A percentile compares a stretch with the other conserved stretches of the same genome.
These are phyloP conservation scores for Rutidosis leptorrhynchoides DNA, from an alignment of 129 eudicot genomes.

Conservation along the genomic window DNA sequence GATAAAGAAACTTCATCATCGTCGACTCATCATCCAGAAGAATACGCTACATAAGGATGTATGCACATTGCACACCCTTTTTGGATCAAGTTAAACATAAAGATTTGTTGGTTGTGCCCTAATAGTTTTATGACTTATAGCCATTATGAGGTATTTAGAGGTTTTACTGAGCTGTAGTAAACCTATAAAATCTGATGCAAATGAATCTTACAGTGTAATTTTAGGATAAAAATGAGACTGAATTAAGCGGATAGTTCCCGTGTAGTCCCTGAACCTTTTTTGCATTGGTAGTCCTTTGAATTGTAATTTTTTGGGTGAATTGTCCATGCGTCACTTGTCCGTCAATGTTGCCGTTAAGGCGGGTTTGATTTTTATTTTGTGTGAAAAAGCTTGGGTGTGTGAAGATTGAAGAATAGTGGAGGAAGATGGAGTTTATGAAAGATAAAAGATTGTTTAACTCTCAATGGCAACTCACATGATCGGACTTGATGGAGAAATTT, in stretches of 20 bases:
- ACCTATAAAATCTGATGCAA: constrained; percentile 3
- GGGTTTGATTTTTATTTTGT: no score
- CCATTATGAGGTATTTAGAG: constrained; percentile 12
- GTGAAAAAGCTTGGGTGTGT: no score
- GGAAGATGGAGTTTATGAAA: no score
- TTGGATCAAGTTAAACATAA: background rate
- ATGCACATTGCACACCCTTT: background rate
- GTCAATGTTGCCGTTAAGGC: no score
- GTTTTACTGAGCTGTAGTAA: constrained; percentile 8
- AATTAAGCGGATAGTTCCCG: no score
- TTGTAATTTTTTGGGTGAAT: background rate
- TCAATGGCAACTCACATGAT: no score
- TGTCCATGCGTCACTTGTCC: no score
- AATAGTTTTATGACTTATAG: constrained; percentile 7
- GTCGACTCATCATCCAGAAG: constrained; percentile 31
- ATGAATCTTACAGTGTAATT: background rate
- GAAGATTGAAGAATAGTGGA: no score
- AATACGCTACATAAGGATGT: constrained; percentile 33
- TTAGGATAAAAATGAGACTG: background rate
- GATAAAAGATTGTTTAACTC: no score
- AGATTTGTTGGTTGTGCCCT: background rate
- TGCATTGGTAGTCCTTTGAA: no score
- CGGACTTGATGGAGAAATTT: no score
- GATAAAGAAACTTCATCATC: constrained; percentile 30
- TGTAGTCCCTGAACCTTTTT: no score